These are phyloP conservation scores for Seiridium cupressi DNA, from an alignment of 2,329 filamentous ascomycete species.

Conservation along the genomic window DNA sequence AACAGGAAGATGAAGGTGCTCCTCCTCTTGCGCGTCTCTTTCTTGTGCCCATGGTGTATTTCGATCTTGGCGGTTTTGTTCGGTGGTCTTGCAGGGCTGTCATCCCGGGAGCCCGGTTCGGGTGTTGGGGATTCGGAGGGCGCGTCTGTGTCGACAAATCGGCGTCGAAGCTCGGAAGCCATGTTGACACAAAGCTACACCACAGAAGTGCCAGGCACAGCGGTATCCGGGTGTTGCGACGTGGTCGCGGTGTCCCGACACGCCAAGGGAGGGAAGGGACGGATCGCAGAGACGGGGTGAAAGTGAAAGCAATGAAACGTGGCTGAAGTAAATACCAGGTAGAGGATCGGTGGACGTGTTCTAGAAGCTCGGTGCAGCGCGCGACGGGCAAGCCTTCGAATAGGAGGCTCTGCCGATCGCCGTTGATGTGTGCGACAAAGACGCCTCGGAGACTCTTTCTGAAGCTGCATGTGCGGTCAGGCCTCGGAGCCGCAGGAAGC, in stretches of 20 bases:
- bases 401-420: background rate
- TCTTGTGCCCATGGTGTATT: conserved; percentile 31
- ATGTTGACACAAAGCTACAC: conserved; percentile 25
- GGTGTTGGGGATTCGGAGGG: conserved; percentile 27
- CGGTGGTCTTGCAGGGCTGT: conserved; percentile 30
- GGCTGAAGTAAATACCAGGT: no score
- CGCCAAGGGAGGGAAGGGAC: background rate
- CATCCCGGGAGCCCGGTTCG: conserved; percentile 25
- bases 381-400: background rate
- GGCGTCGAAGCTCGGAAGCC: conserved; percentile 29
- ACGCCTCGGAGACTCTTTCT: background rate
- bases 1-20: conserved; percentile 82
- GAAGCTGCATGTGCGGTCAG: background rate
- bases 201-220: conserved; percentile 8
- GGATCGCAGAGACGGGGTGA: no score
- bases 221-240: no score
- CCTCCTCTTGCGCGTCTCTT: conserved; percentile 66
- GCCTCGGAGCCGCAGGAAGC: background rate
- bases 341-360: background rate
- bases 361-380: background rate
- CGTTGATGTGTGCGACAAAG: background rate
- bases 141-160: conserved; percentile 22
- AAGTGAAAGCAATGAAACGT: no score
- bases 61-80: conserved; percentile 40
- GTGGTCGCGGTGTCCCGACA: background rate